These are phyloP conservation scores for Oryza australiensis DNA, from an alignment of 176 grass and related monocot species.

Conservation along the genomic window DNA sequence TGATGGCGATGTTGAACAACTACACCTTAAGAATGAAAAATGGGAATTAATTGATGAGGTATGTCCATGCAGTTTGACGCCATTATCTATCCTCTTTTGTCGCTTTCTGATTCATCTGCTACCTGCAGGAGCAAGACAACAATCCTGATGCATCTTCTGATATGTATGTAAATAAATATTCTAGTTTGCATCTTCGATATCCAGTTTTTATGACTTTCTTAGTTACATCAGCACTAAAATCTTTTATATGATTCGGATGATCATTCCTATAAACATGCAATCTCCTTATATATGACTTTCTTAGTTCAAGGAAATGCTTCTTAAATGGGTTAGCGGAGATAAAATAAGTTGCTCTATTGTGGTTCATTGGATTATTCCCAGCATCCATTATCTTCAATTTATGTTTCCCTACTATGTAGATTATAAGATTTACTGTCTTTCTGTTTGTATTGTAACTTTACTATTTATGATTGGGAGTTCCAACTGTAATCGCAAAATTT, in stretches of 20 bases:
- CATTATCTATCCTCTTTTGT: neutral
- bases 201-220: neutral
- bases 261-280: neutral
- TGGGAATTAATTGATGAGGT: conserved; percentile 66
- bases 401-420: neutral
- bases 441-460: neutral
- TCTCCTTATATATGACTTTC: conserved; percentile 16
- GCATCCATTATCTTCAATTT: neutral
- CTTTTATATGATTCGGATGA: neutral
- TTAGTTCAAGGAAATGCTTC: neutral
- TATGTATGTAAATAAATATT: conserved; percentile 42
- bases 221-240: conserved; percentile 10
- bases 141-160: conserved; percentile 40
- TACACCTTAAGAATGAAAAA: conserved; percentile 55
- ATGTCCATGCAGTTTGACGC: conserved; percentile 7
- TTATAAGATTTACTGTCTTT: neutral
- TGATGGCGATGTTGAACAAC: conserved; percentile 73
- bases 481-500: conserved; percentile 3
- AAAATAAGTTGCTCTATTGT: conserved; percentile 25
- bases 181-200: conserved; percentile 18
- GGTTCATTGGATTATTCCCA: neutral
- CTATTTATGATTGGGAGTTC: neutral
- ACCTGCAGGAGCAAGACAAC: conserved; percentile 42
- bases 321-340: neutral
- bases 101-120: conserved; percentile 25